Base-by-base conservation (phyloP, 257 asterid species). In the Fraxinus anomala region DNA sequence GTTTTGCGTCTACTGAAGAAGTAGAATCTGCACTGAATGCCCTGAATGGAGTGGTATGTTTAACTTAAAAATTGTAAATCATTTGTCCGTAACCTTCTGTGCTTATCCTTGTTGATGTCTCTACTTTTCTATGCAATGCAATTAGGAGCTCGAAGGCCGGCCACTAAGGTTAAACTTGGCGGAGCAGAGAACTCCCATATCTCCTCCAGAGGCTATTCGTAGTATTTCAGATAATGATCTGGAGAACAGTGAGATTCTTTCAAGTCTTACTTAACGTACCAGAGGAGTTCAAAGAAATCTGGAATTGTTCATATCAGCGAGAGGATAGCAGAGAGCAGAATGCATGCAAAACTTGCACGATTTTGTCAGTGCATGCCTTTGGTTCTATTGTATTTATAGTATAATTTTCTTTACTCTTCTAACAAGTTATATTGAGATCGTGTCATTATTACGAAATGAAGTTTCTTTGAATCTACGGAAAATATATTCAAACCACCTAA, bases 91-190 rank as follows among this genome's bases (percentile, higher is more conserved):
- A 8, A 69, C 10, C 26, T 61, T 47, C 65, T 0, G 23, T 69
- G 21, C 49, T 21, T 70, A 23, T 72, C 30, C 7, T 70, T 75
- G 26, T 77, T 47, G 44, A 72, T 24, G 73, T 10, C 14, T 63
- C 63, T 76, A 11, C 70, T 77, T 69, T 26, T 67, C 76, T 74
- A 24, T 17, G 11, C 70, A 9, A 74, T 72, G 67, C 31, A 4
- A 34, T n/a, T 80, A 94, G 99, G 97, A 91, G 81, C 51, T 94
- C 80, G 97, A 91, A 79, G 96, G 96, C 6, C 86, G 97, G 82
- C 97, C 95, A 4, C 74, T 94, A 65, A 86, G 97, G 85, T 85
- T 94, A 76, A 86, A 88, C 69, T 56, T 84, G 77, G 89, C 97
- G 0, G 89, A 83, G 82, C 92, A 84, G 83, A 89, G 78, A 80